Evolutionary conservation across 139 green algal species (phyloP), one percentile per base, ranked within the genome.

Genomic region (Closterium sp.): DNA sequence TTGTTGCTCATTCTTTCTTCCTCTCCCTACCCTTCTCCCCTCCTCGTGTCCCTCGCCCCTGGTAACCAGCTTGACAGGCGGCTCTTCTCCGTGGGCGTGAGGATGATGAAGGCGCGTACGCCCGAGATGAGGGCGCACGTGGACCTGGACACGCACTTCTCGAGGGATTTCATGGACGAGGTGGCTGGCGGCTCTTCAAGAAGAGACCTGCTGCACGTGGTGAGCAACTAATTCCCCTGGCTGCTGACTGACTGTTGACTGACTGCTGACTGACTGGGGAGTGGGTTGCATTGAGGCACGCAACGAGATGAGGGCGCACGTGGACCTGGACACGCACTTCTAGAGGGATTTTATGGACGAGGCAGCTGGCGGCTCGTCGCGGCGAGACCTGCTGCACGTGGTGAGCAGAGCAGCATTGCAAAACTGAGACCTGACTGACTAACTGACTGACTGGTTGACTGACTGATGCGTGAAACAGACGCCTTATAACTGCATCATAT

Each of bases 281-380:
- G n/a, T n/a, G n/a, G n/a, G n/a, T n/a, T n/a, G n/a, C n/a, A n/a
- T n/a, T n/a, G n/a, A n/a, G n/a, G n/a, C n/a, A n/a, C n/a, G n/a
- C n/a, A n/a, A n/a, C 27, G 38, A 91, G 30, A 28, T 29, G 70
- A 50, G 89, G 19, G 89, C 89, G 32, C 29, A 86, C 28, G 89
- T 91, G 30, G 89, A 91, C 38, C 73, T 91, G n/a, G 89, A 91
- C 73, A 45, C n/a, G 22, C 89, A 91, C 73, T 91, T 89, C 73
- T 79, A 13, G 62, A 27, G 62, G 62, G 62, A 79, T 4, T 79
- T 79, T 13, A 79, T 79, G 62, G 62, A 79, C 17, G 62, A 79
- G 19, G 62, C 10, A 3, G 62, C 62, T 79, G 62, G 62, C 62
- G 27, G 62, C 62, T 79, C 62, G 13, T 79, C 62, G 2, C 2